phyloP scores from a whole-genome alignment of 2,329 filamentous ascomycete species.

The Grosmannia clavigera region DNA sequence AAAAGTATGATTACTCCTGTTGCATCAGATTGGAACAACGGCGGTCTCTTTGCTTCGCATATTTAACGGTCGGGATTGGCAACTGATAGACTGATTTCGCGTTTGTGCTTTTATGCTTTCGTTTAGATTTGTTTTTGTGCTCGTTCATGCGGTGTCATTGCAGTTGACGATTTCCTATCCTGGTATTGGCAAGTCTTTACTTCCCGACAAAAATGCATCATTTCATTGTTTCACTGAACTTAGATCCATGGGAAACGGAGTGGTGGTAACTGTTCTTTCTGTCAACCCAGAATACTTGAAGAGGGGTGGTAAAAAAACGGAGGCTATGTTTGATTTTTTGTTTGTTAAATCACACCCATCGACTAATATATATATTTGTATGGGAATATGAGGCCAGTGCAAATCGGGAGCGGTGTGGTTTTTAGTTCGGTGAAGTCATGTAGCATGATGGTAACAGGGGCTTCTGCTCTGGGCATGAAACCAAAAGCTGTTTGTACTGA shows the following conservation, averaged over 20 bases:
- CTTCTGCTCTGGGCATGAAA: too few relatives aligned
- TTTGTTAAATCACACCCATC: neutral
- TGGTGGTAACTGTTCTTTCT: neutral
- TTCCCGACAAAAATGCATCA: neutral
- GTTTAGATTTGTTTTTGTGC: neutral
- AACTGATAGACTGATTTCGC: constrained; percentile 21
- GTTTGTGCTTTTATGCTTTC: neutral
- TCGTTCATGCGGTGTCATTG: neutral
- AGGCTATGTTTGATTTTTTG: neutral
- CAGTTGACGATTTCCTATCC: neutral
- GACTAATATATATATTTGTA: neutral
- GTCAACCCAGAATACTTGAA: neutral
- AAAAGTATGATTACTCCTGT: constrained; percentile 20
- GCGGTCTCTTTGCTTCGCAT: constrained; percentile 23
- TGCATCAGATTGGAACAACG: constrained; percentile 25
- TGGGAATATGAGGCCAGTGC: neutral
- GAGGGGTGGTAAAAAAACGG: neutral
- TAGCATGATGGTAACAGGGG: too few relatives aligned
- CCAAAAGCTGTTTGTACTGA: too few relatives aligned
- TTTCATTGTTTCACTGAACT: neutral
- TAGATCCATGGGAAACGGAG: neutral
- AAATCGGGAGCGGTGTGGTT: too few relatives aligned
- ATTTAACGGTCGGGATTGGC: constrained; percentile 20
- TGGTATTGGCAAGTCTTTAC: neutral
- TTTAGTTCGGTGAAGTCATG: too few relatives aligned